Conservation (phyloP, 768 basidiomycete genomes). For the Paxillus ammoniavirescens region DNA sequence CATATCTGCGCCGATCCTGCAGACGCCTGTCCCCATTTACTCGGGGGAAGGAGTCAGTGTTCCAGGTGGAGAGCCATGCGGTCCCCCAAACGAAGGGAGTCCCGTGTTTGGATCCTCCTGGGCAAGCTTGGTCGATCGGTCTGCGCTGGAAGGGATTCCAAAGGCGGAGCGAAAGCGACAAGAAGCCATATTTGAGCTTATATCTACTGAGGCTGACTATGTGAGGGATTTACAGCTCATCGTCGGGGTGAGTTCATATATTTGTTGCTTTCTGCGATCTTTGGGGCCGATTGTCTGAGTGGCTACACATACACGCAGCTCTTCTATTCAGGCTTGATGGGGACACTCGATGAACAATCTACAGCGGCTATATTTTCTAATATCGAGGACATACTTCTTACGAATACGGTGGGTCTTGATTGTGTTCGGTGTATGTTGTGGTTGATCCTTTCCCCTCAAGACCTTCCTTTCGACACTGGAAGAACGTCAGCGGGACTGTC, state of each 20-base stretch:
- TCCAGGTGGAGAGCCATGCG: not conserved
- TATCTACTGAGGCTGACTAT: conserved; percentile 86
- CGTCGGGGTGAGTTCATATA: conserved; percentile 63
- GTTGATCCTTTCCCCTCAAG: conserved; percentile 31
- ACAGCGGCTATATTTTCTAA: conserved; percentile 89
- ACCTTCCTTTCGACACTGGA: conserved; percentile 86
- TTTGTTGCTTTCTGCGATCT: not conserved
- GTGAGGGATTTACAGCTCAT: conserved; percentile 90
- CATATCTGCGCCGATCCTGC: conserved; percentile 70
- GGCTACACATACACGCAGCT: conserved; percentile 42
- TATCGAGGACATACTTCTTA: conserved; percentile 87
- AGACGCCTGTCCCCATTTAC: conserved; percentile 25
- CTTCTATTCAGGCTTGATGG: conserved; percentile 81
- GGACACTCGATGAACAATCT: conserved; percentile 71
- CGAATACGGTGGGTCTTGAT: conserved; percentile 67
- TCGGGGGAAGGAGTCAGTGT: conserved; percentile 1
- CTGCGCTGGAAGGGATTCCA: conserved; percentile 79
- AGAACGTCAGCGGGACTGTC: conserved; percentile 85
- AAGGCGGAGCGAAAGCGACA: conserved; percentile 79
- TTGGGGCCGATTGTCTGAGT: not conserved
- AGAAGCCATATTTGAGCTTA: conserved; percentile 96
- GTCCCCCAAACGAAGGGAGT: conserved; percentile 44
- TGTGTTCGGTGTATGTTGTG: not conserved
- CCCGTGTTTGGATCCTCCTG: conserved; percentile 77
- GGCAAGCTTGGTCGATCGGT: conserved; percentile 87